Evolutionary conservation across 257 asterid species (phyloP).

Genomic region (Forsythia suspensa): DNA sequence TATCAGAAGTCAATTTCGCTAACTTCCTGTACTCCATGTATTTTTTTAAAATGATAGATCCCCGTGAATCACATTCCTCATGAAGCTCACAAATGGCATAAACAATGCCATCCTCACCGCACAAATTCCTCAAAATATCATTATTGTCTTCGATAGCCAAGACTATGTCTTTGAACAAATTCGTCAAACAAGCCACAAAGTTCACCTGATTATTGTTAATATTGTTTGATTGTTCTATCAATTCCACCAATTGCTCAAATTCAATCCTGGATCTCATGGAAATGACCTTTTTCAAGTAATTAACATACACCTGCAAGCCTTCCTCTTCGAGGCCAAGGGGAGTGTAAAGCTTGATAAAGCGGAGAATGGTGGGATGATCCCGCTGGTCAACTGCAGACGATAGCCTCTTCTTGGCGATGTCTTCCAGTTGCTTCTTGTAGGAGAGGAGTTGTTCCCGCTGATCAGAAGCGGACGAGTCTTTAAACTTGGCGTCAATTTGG

Average conservation of each 20-base stretch:
- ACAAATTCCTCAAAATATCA: conserved; percentile 70
- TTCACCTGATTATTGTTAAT: conserved; percentile 40
- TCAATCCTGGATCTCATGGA: conserved; percentile 68
- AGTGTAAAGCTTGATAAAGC: conserved; percentile 71
- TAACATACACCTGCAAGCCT: conserved; percentile 74
- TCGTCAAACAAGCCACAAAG: conserved; percentile 74
- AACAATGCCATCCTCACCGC: conserved; percentile 94
- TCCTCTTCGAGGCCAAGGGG: conserved; percentile 88
- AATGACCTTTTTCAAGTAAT: conserved; percentile 70
- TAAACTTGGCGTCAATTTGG: conserved; percentile 75
- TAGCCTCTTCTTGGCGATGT: conserved; percentile 61
- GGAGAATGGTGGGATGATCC: conserved; percentile 72
- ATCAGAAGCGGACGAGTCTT: conserved; percentile 66
- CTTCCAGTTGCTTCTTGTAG: conserved; percentile 81
- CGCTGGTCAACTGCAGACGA: conserved; percentile 74
- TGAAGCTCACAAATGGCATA: conserved; percentile 92
- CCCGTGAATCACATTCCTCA: conserved; percentile 92
- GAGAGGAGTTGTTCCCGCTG: conserved; percentile 85
- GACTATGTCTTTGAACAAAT: conserved; percentile 84
- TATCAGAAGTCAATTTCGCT: conserved; percentile 73
- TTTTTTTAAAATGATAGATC: conserved; percentile 69
- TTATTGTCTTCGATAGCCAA: conserved; percentile 86
- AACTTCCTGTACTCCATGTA: conserved; percentile 77
- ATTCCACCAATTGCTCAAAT: conserved; percentile 71
- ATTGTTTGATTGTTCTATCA: conserved; percentile 40